Base-by-base conservation (phyloP, 1,284 basidiomycete genomes). In the Puccinia horiana region DNA sequence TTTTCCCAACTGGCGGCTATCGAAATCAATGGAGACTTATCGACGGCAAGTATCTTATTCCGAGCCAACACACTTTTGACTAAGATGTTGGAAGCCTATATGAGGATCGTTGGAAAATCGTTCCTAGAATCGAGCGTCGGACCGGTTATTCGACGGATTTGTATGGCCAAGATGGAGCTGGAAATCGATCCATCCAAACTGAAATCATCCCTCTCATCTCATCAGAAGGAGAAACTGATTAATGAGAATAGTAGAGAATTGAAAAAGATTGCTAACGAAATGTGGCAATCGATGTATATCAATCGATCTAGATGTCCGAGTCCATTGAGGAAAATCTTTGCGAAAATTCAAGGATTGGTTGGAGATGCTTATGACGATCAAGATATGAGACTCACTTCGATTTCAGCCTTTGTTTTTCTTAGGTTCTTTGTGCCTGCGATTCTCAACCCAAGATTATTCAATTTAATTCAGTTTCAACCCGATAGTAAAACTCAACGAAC, bases 401-500 rank as follows among this genome's bases (percentile, higher is more conserved):
- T 81, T 49, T 81, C 80, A 32, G 80, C 80, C 18, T 81, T 23
- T 77, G 77, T 11, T 47, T 83, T 0, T 72, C 87, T 37, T 85
- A 86, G 0, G 82, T 87, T 42, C 58, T 83, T 29, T 80, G 82
- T n/a, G 44, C 83, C 37, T 8, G 78, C 72, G 37, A 81, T 44
- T 6, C 56, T 76, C 32, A 81, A 63, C 23, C 73, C 61, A 11
- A 70, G 67, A 32, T 84, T 72, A 32, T 83, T 83, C 90, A 90
- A 1, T 90, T 90, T 85, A 86, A 88, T 82, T 91, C 92, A 52
- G 42, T 83, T 86, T 18, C 84, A 84, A 88, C 29, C 80, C 20
- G 52, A 83, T 26, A 90, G 83, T 90, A 94, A 87, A 92, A 91
- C 86, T 85, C 90, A 72, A 0, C 86, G 42, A 94, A 91, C 35